These are phyloP conservation scores for Rhynchosporium agropyri DNA, from an alignment of 2,329 filamentous ascomycete species.

Conservation along the genomic window DNA sequence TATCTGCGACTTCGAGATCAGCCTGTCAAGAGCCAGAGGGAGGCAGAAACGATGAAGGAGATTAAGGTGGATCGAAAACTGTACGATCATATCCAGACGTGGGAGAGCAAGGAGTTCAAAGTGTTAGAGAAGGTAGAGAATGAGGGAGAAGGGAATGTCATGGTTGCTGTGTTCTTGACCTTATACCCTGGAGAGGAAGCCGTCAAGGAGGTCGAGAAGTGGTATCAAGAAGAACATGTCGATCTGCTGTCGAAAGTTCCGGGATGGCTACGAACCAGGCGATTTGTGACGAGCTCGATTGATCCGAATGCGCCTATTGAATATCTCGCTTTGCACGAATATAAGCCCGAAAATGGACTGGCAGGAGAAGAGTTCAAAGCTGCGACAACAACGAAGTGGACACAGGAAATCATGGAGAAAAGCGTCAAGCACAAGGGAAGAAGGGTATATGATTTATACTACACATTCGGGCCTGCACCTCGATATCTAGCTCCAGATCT, in stretches of 20 bases:
- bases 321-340: slow-evolving; percentile 74
- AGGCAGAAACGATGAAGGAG: slow-evolving; percentile 63
- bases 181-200: slow-evolving; percentile 56
- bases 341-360: slow-evolving; percentile 65
- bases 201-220: slow-evolving; percentile 62
- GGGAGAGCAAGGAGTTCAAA: slow-evolving; percentile 58
- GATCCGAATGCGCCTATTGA: slow-evolving; percentile 59
- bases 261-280: slow-evolving; percentile 75
- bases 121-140: slow-evolving; percentile 62
- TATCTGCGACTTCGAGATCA: slow-evolving; percentile 68
- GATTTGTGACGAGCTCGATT: slow-evolving; percentile 68
- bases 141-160: slow-evolving; percentile 60
- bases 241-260: slow-evolving; percentile 72
- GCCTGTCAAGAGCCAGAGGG: slow-evolving; percentile 58
- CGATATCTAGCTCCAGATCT: slow-evolving; percentile 58
- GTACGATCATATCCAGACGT: slow-evolving; percentile 65
- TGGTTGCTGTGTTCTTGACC: slow-evolving; percentile 63
- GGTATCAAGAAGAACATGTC: slow-evolving; percentile 77
- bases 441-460: slow-evolving; percentile 71
- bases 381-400: slow-evolving; percentile 64
- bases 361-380: slow-evolving; percentile 65
- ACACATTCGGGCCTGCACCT: slow-evolving; percentile 76
- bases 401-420: slow-evolving; percentile 59
- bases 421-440: slow-evolving; percentile 59
- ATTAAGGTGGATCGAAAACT: slow-evolving; percentile 71